Conservation (phyloP, 179 eudicot species). For the Beta lomatogona region DNA sequence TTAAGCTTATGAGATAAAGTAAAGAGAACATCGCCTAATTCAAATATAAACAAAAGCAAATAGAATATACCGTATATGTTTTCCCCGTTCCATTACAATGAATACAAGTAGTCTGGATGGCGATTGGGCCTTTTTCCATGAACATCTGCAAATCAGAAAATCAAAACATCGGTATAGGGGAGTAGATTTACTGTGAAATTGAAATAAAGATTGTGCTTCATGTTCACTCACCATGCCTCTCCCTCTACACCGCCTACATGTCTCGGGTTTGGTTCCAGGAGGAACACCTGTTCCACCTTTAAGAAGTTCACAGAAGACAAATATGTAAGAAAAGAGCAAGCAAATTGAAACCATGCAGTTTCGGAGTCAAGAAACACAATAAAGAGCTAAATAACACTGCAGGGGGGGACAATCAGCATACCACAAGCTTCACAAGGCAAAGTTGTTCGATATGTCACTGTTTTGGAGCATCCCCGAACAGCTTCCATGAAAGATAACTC, state of each 20-base stretch:
- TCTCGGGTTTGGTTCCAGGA: constrained; percentile 91
- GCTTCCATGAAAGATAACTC: constrained; percentile 99
- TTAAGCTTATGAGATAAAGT: not conserved
- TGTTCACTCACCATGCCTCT: constrained; percentile 55
- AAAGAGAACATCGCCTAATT: not conserved
- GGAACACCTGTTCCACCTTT: constrained; percentile 86
- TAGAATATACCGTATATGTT: constrained; percentile 56
- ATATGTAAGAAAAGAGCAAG: constrained; percentile 13
- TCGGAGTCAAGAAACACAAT: not conserved
- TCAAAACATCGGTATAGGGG: constrained; percentile 11
- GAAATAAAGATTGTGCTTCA: not conserved
- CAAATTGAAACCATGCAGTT: not conserved
- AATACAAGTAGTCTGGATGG: constrained; percentile 58
- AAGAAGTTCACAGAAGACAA: constrained; percentile 13
- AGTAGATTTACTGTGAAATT: not conserved
- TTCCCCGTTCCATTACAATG: constrained; percentile 67
- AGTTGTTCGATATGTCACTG: constrained; percentile 63
- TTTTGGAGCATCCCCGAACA: constrained; percentile 90
- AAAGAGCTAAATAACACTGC: not conserved
- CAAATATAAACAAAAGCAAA: not conserved
- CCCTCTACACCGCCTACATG: constrained; percentile 84
- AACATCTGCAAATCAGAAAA: constrained; percentile 40
- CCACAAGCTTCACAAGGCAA: constrained; percentile 89
- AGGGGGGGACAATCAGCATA: constrained; percentile 28
- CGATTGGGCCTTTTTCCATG: constrained; percentile 66